These are phyloP conservation scores for Purpureocillium takamizusanense DNA, from an alignment of 2,329 filamentous ascomycete genomes.

Conservation along the genomic window DNA sequence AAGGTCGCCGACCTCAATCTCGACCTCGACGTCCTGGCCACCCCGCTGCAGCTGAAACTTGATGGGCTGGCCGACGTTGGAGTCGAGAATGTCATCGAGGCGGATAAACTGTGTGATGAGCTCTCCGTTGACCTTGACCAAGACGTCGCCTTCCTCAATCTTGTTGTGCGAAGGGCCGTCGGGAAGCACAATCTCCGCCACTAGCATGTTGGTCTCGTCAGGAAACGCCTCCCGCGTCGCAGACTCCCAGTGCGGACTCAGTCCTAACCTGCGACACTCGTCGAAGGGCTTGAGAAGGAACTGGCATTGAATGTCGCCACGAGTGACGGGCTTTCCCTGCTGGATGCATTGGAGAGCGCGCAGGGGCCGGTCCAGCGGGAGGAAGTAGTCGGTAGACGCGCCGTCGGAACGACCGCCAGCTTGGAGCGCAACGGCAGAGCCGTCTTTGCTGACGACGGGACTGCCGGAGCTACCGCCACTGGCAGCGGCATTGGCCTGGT, in stretches of 20 bases:
- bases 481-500: conserved; percentile 92
- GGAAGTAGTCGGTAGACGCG: conserved; percentile 94
- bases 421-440: conserved; percentile 83
- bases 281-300: conserved; percentile 97
- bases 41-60: conserved; percentile 79
- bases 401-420: conserved; percentile 90
- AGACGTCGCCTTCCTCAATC: conserved; percentile 87
- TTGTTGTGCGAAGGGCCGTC: conserved; percentile 80
- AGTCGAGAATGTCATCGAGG: conserved; percentile 85
- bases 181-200: conserved; percentile 89
- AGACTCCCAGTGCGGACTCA: conserved; percentile 79
- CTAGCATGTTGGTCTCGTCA: conserved; percentile 91
- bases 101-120: conserved; percentile 88
- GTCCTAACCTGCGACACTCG: conserved; percentile 81
- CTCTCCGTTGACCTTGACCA: conserved; percentile 89
- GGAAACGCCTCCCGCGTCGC: conserved; percentile 76
- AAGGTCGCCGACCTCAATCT: conserved; percentile 78
- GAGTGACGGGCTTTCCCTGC: conserved; percentile 62
- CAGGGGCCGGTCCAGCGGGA: conserved; percentile 83
- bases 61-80: conserved; percentile 71
- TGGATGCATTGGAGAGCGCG: conserved; percentile 82
- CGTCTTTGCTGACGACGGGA: conserved; percentile 94
- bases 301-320: conserved; percentile 96
- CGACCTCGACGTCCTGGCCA: conserved; percentile 76
- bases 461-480: conserved; percentile 97